These are phyloP conservation scores for Forsythia suspensa DNA, from an alignment of 257 asterid species.

Conservation along the genomic window DNA sequence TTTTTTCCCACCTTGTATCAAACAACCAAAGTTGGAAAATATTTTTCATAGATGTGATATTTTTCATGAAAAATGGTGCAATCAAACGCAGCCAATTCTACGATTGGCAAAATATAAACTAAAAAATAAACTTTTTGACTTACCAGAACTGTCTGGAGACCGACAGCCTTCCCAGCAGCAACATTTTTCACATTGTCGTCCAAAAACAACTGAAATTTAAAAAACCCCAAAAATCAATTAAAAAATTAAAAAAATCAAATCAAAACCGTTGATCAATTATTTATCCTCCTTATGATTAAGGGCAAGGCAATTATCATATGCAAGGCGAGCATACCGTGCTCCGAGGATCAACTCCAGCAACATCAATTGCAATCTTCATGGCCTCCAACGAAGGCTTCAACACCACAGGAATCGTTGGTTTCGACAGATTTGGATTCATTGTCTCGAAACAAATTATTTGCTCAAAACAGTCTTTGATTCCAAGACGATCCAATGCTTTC, in stretches of 20 bases:
- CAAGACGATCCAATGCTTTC: conserved; percentile 68
- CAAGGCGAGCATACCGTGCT: conserved; percentile 63
- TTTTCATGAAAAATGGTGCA: no score
- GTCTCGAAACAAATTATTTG: conserved; percentile 80
- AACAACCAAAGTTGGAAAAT: no score
- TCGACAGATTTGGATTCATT: conserved; percentile 62
- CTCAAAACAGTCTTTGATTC: conserved; percentile 75
- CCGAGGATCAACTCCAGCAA: conserved; percentile 63
- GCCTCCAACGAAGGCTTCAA: conserved; percentile 80
- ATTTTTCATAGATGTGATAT: no score
- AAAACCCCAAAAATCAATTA: background rate
- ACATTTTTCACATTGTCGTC: conserved; percentile 73
- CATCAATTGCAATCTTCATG: conserved; percentile 63
- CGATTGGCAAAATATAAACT: background rate
- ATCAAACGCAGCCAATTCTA: no score
- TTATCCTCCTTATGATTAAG: background rate
- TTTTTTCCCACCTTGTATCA: no score
- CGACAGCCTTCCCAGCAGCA: conserved; percentile 74
- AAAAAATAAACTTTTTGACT: conserved; percentile 11
- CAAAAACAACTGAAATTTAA: conserved; percentile 64
- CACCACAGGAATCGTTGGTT: conserved; percentile 56
- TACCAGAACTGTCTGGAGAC: conserved; percentile 77
- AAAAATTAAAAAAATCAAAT: no score
- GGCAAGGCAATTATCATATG: background rate
- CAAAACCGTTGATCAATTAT: background rate